Evolutionary conservation across 2,329 filamentous ascomycete species (phyloP).

Genomic region (Ceratocystis alfenasii): DNA sequence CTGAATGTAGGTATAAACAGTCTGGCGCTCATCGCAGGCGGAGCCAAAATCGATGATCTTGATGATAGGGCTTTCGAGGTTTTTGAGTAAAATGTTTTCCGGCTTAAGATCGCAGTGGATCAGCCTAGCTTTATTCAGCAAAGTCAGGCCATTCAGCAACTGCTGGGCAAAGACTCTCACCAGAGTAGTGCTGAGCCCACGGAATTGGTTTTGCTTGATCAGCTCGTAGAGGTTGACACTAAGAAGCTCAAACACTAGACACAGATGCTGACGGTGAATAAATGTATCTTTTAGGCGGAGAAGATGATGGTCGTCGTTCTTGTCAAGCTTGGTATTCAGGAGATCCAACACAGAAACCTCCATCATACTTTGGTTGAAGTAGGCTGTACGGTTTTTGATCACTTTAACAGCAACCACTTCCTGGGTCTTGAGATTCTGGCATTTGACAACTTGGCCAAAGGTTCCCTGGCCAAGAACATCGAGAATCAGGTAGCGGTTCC

Average conservation of each 20-base stretch:
- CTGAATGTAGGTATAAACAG: slow-evolving; percentile 98
- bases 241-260: slow-evolving; percentile 87
- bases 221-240: slow-evolving; percentile 97
- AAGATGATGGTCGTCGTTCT: slow-evolving; percentile 96
- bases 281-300: slow-evolving; percentile 94
- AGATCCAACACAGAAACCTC: slow-evolving; percentile 94
- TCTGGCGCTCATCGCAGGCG: slow-evolving; percentile 94
- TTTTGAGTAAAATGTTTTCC: slow-evolving; percentile 95
- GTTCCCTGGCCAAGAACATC: slow-evolving; percentile 96
- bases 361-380: slow-evolving; percentile 99
- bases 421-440: slow-evolving; percentile 94
- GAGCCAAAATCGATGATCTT: slow-evolving; percentile 99
- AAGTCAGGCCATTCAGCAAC: slow-evolving; percentile 76
- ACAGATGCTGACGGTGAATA: slow-evolving; percentile 93
- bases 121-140: slow-evolving; percentile 89
- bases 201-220: slow-evolving; percentile 99
- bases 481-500: slow-evolving; percentile 90
- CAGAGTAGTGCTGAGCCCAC: slow-evolving; percentile 88
- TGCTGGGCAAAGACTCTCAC: slow-evolving; percentile 97
- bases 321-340: slow-evolving; percentile 96
- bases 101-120: slow-evolving; percentile 98
- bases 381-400: slow-evolving; percentile 96
- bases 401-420: slow-evolving; percentile 98
- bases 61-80: slow-evolving; percentile 96
- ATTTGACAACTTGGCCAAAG: slow-evolving; percentile 97